Base-by-base conservation (phyloP, 2,329 filamentous ascomycete genomes). In the Colletotrichum simmondsii region DNA sequence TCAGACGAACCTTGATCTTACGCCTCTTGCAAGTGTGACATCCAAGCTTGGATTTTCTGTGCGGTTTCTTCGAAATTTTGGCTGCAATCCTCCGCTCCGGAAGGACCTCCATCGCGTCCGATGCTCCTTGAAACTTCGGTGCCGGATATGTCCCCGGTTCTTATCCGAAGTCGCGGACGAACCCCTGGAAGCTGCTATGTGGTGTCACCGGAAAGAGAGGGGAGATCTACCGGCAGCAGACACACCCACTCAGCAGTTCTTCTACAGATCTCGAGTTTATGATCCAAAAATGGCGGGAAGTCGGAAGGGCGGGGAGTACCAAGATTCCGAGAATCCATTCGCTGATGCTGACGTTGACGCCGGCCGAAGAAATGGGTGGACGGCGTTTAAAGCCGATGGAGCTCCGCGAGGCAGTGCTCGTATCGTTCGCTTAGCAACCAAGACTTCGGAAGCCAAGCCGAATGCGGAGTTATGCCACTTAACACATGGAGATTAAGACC, bases 1-100 rank as follows among this genome's bases (percentile, higher is more conserved):
- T 46, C 52, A 19, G 37, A 74, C 74, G 56, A 53, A 75, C 74
- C 74, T 88, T 89, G 65, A 88, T 86, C 78, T 87, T 89, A 64
- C 88, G 85, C 24, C 79, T 78, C 79, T 90, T 90, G 83, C 88
- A 90, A 75, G 86, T 88, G 72, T 81, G 81, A 76, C 88, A 90
- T 7, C 88, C 88, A 3, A 83, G 81, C 52, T 87, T 82, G 2
- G 88, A 89, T 78, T 90, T 90, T 73, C 82, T 86, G 77, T 90
- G 88, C 62, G 87, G 87, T 16, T 87, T 83, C 77, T 90, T 90
- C 16, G 37, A 63, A 12, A 26, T 5, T 42, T 42, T 37, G 14
- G 35, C 16, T n/a, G 11, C 3, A 16, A 11, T 54, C 24, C 11
- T n/a, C 8, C 5, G 24, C 5, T 61, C 68, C 12, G 68, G 26